phyloP scores from a whole-genome alignment of 495 filamentous ascomycete genomes.

The Niebla homalea region DNA sequence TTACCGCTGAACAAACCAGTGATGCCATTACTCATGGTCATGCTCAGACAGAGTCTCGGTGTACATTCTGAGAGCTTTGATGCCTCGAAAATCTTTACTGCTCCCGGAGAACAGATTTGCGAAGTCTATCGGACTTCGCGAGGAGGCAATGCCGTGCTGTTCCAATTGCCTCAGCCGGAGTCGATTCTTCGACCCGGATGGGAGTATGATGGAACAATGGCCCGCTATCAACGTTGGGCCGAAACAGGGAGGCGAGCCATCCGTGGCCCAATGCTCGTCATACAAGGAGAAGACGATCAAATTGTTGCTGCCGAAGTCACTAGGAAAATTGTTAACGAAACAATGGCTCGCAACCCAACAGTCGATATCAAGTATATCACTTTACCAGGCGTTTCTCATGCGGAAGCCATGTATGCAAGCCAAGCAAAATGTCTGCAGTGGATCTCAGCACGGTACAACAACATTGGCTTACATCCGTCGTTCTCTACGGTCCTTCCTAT shows the following conservation, averaged over 20 bases:
- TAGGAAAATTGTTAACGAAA: too few relatives aligned
- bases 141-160: slow-evolving; percentile 14
- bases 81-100: slow-evolving; percentile 15
- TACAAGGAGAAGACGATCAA: slow-evolving; percentile 25
- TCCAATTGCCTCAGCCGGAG: slow-evolving; percentile 1
- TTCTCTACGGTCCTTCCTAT: slow-evolving; percentile 28
- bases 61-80: slow-evolving; percentile 4
- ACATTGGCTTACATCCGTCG: too few relatives aligned
- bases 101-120: slow-evolving; percentile 17
- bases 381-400: too few relatives aligned
- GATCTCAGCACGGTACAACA: too few relatives aligned
- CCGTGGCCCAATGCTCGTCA: slow-evolving; percentile 27
- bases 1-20: slow-evolving; percentile 8
- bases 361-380: too few relatives aligned
- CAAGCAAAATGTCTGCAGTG: too few relatives aligned
- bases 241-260: slow-evolving; percentile 20
- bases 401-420: too few relatives aligned
- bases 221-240: slow-evolving; percentile 5
- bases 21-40: slow-evolving; percentile 7
- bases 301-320: too few relatives aligned
- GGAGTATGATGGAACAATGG: slow-evolving; percentile 9
- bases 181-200: slow-evolving; percentile 1
- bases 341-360: too few relatives aligned
- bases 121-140: slow-evolving; percentile 12
- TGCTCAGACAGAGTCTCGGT: slow-evolving; percentile 4